These are phyloP conservation scores for Hymenoscyphus salicellus DNA, from an alignment of 2,329 filamentous ascomycete species.

Conservation along the genomic window DNA sequence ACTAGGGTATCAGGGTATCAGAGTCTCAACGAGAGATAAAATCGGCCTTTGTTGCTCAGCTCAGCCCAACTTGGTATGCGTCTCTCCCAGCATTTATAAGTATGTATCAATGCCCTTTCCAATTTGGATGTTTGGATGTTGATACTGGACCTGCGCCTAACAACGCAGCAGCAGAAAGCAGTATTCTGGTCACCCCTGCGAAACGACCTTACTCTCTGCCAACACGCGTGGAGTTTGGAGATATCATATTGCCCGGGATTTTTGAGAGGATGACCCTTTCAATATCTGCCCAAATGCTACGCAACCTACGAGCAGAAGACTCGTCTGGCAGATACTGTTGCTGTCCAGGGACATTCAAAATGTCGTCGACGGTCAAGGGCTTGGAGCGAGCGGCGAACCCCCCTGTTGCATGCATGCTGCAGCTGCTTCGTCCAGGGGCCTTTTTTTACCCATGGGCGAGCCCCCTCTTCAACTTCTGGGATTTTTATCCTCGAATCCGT, in stretches of 20 bases:
- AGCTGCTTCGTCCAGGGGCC: background rate
- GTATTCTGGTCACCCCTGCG: background rate
- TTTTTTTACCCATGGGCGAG: background rate
- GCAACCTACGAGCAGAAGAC: background rate
- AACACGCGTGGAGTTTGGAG: background rate
- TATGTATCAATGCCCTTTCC: background rate
- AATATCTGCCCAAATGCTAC: constrained; percentile 1
- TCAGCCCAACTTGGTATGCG: background rate
- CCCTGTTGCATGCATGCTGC: constrained; percentile 1
- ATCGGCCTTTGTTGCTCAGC: background rate
- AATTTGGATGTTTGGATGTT: background rate
- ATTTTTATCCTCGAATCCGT: background rate
- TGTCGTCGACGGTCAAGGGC: constrained; percentile 1
- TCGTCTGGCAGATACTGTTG: background rate
- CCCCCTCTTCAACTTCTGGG: background rate
- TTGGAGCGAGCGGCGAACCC: constrained; percentile 2
- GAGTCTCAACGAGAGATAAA: background rate
- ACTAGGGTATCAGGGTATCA: background rate
- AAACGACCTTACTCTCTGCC: background rate
- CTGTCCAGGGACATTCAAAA: background rate
- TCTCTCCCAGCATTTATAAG: background rate
- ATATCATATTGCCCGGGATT: background rate
- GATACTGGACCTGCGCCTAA: background rate
- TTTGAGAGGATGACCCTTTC: background rate
- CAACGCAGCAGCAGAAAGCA: background rate